Conservation (phyloP, 2,329 filamentous ascomycete species). For the Cercospora beticola region DNA sequence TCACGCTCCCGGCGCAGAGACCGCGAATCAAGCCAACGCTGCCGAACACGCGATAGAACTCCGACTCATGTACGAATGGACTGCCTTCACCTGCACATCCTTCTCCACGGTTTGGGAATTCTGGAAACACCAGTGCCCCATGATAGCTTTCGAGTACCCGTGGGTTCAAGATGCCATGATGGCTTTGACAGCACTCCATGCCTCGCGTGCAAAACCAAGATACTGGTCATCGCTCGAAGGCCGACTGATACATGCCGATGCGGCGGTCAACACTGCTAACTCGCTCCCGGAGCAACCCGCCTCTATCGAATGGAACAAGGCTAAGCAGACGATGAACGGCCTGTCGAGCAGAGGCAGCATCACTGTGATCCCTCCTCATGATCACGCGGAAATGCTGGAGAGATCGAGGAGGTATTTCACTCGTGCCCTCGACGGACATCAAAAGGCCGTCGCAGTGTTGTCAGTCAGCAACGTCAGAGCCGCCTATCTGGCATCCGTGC, state of each 20-base stretch:
- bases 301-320: conserved; percentile 15
- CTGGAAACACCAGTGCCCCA: conserved; percentile 29
- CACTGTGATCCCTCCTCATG: neutral
- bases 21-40: neutral
- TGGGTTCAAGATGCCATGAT: conserved; percentile 27
- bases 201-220: conserved; percentile 20
- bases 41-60: conserved; percentile 19
- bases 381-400: conserved; percentile 24
- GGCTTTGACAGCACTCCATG: conserved; percentile 27
- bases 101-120: conserved; percentile 25
- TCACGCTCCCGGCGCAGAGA: conserved; percentile 11
- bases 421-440: conserved; percentile 28
- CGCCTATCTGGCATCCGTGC: conserved; percentile 22
- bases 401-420: conserved; percentile 27
- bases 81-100: conserved; percentile 19
- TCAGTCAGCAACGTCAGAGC: conserved; percentile 23
- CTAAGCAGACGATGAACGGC: neutral
- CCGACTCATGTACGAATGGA: conserved; percentile 23
- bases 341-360: neutral
- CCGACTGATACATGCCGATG: conserved; percentile 17
- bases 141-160: conserved; percentile 28
- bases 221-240: conserved; percentile 27
- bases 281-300: neutral
- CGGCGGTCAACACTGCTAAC: neutral
- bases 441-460: conserved; percentile 21